Evolutionary conservation across 805 yeast genomes (phyloP), one percentile per base, ranked within the genome.

Genomic region (Kodamaea jinghongensis): DNA sequence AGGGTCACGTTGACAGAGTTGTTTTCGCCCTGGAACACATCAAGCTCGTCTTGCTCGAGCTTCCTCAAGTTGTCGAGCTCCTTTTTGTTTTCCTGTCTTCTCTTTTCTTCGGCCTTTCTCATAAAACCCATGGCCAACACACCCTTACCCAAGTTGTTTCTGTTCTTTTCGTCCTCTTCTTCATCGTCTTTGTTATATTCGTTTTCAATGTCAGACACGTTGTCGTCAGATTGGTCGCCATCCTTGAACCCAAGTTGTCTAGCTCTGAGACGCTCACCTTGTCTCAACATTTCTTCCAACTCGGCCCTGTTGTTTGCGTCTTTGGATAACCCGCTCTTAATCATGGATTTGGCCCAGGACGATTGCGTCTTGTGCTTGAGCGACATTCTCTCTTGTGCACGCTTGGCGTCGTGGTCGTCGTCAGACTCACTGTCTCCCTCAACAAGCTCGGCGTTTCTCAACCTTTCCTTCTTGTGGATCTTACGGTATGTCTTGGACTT

Each of bases 61-160:
- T 48, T 56, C 47, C 75, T 75, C 41, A 87, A 55, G 34, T 69
- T 67, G 43, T 70, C 75, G 31, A 80, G 58, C 23, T 75, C 73
- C 43, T 71, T 70, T 37, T 70, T 61, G 58, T 87, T 90, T 31
- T 73, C 79, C 39, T 74, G 71, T 43, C 71, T 75, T 46, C 78
- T 76, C 48, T 81, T 75, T 41, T 80, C 81, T 45, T 83, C 95
- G 1, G 98, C 98, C 44, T 83, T 84, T 49, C 75, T 82, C 98
- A 91, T 91, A 61, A 91, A 91, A 49, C 90, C 95, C 98, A 93
- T 93, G 35, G 81, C 83, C 75, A 91, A 65, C 14, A 91, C 82
- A 40, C 98, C 97, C 60, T 90, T 91, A 14, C 93, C 90, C n/a
- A 81, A 60, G 32, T 69, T 73, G 7, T 44, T 45, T 16, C 58